These are phyloP conservation scores for Vaccinium macrocarpon DNA, from an alignment of 148 eudicot species.

Conservation along the genomic window DNA sequence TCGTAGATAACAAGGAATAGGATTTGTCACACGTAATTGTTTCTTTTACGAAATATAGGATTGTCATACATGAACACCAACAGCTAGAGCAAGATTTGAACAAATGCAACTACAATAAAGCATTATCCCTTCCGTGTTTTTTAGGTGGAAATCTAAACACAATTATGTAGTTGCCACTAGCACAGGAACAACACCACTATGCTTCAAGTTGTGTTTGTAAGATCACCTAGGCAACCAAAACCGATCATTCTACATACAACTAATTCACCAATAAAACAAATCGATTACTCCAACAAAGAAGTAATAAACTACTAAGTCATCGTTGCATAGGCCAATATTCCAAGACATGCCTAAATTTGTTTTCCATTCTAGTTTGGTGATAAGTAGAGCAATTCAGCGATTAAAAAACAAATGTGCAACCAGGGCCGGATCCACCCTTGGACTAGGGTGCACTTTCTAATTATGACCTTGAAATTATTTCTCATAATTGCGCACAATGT, in stretches of 20 bases:
- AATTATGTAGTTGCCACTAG: not conserved
- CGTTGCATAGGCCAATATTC: not conserved
- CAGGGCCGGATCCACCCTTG: not conserved
- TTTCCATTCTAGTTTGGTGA: not conserved
- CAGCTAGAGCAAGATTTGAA: not conserved
- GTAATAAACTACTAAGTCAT: not conserved
- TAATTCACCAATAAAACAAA: not conserved
- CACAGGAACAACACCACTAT: not conserved
- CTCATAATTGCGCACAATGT: not conserved
- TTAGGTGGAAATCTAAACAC: not conserved
- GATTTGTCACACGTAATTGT: not conserved
- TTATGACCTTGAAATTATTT: not conserved
- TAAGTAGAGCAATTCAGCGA: not conserved
- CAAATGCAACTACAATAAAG: not conserved
- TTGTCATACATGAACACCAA: not conserved
- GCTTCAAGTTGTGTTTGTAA: not conserved
- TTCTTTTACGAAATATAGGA: not conserved
- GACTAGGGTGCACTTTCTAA: not conserved
- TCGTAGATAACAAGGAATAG: not conserved
- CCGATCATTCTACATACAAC: not conserved
- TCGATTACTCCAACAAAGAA: constrained; percentile 2
- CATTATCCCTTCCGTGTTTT: not conserved
- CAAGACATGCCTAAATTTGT: not conserved
- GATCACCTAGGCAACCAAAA: not conserved
- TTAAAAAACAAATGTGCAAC: not conserved